Evolutionary conservation across 257 asterid genomes (phyloP).

Genomic region (Thymus quinquecostatus): DNA sequence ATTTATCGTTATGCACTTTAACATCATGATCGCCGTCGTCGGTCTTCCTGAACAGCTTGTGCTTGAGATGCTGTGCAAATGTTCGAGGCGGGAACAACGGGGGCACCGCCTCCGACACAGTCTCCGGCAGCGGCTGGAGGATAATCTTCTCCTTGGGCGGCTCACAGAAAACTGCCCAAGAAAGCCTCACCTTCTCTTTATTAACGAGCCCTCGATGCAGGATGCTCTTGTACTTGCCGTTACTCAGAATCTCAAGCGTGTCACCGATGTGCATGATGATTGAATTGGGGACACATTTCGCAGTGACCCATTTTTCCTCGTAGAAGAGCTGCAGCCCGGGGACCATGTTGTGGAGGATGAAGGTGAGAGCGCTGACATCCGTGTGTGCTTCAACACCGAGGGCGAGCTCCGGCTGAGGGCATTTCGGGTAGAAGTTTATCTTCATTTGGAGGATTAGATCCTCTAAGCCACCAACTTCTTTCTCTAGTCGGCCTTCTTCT

Average conservation of each 20-base stretch:
- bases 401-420: constrained; percentile 96
- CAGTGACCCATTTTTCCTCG: constrained; percentile 79
- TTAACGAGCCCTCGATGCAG: constrained; percentile 86
- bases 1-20: too few relatives aligned
- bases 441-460: constrained; percentile 78
- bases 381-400: constrained; percentile 95
- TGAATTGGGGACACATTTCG: constrained; percentile 85
- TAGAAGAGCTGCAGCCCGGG: constrained; percentile 87
- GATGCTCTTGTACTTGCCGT: constrained; percentile 82
- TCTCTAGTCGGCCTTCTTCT: constrained; percentile 65
- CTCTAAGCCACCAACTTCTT: constrained; percentile 81
- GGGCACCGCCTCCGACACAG: constrained; percentile 59
- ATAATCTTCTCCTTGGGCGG: constrained; percentile 81
- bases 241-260: constrained; percentile 82
- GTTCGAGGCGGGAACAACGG: constrained; percentile 71
- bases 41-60: constrained; percentile 64
- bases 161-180: constrained; percentile 91
- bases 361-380: constrained; percentile 82
- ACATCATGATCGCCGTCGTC: constrained; percentile 27
- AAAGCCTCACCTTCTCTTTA: constrained; percentile 75
- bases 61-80: constrained; percentile 71
- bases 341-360: constrained; percentile 95
- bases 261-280: constrained; percentile 91
- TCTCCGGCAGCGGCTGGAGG: constrained; percentile 77
- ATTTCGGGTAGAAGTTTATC: constrained; percentile 88